Evolutionary conservation across 257 asterid species (phyloP).

Genomic region (Fraxinus cuspidata): DNA sequence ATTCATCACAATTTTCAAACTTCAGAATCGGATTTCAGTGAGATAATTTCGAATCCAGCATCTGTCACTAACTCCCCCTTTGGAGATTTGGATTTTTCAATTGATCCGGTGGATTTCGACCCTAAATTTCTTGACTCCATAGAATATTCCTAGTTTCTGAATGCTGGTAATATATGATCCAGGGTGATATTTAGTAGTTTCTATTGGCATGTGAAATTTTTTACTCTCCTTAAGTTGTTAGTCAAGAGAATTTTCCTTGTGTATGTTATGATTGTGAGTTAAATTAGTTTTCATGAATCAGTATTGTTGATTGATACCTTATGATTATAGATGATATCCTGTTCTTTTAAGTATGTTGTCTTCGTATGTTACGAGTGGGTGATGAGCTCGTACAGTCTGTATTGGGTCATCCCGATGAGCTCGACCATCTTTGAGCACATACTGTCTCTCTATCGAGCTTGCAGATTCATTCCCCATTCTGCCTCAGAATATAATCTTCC

Average conservation of each 20-base stretch:
- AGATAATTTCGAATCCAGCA: conserved; percentile 35
- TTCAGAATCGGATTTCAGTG: conserved; percentile 38
- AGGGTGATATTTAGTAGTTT: background rate
- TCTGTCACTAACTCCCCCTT: conserved; percentile 35
- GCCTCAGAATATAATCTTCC: background rate
- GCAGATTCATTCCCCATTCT: background rate
- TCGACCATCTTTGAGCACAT: background rate
- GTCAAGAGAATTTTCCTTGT: background rate
- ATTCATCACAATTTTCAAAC: conserved; percentile 23
- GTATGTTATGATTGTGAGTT: background rate
- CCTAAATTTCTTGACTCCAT: conserved; percentile 26
- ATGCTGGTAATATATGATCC: background rate
- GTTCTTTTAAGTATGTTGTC: too few relatives aligned
- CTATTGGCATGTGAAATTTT: background rate
- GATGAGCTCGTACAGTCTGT: too few relatives aligned
- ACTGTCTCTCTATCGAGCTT: background rate
- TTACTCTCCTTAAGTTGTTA: background rate
- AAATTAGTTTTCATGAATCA: background rate
- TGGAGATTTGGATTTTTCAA: conserved; percentile 33
- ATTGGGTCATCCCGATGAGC: background rate
- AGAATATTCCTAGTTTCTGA: conserved; percentile 22
- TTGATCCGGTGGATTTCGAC: conserved; percentile 37
- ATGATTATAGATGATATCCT: too few relatives aligned
- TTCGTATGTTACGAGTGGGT: too few relatives aligned
- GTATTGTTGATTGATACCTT: background rate